Conservation (phyloP, 2,329 filamentous ascomycete species). For the Ophiosphaerella korrae region DNA sequence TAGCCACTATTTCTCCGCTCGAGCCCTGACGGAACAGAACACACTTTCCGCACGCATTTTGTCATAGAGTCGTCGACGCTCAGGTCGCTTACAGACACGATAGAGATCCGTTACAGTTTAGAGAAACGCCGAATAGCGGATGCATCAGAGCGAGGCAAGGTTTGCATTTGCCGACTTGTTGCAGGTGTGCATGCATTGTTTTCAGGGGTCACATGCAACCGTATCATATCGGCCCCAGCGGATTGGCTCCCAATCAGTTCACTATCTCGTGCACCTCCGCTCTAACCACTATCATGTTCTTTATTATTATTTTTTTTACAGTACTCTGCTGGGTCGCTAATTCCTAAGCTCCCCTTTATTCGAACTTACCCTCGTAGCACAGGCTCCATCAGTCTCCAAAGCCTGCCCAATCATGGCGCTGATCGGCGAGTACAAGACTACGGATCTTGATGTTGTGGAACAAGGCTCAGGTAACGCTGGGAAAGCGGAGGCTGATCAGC, state of each 20-base stretch:
- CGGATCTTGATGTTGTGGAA: constrained; percentile 18
- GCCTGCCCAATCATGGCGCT: constrained; percentile 13
- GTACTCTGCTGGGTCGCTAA: neutral
- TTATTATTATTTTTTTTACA: neutral
- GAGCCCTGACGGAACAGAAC: neutral
- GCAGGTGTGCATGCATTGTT: neutral
- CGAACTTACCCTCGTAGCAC: constrained; percentile 1
- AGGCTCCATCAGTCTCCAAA: neutral
- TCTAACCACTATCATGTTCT: constrained; percentile 2
- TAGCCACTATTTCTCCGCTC: neutral
- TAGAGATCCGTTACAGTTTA: too few species aligned
- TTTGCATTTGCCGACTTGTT: too few species aligned
- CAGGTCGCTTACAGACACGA: too few species aligned
- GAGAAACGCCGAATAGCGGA: too few species aligned
- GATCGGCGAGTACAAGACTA: constrained; percentile 14
- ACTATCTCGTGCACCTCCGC: neutral
- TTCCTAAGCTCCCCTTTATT: neutral
- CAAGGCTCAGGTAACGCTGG: constrained; percentile 14
- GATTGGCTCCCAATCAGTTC: neutral
- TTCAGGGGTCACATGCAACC: too few species aligned
- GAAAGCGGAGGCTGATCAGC: constrained; percentile 4
- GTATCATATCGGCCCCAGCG: neutral
- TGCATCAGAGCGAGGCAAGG: too few species aligned
- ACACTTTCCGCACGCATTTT: neutral
- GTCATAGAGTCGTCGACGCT: neutral